Evolutionary conservation across 2,329 filamentous ascomycete genomes (phyloP).

Genomic region (Chaetomiaceae sp.): DNA sequence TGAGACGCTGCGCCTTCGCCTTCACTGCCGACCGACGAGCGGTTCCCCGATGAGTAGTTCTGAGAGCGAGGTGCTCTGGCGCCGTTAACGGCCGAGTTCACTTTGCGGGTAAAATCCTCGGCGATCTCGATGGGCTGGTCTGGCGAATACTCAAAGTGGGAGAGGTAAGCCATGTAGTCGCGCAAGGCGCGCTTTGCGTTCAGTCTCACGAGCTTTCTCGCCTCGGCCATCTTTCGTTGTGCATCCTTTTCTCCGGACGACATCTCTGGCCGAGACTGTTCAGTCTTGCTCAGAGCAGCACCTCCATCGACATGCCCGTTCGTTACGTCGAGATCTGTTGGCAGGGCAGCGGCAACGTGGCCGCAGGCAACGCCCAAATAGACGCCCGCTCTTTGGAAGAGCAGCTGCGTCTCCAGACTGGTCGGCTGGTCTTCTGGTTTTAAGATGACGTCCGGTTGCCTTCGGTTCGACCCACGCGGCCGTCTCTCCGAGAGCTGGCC

Average conservation of each 20-base stretch:
- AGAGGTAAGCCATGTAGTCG: constrained; percentile 69
- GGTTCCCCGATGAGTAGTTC: constrained; percentile 21
- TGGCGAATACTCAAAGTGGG: constrained; percentile 73
- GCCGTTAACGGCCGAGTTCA: constrained; percentile 52
- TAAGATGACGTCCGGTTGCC: constrained; percentile 34
- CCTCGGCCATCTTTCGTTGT: constrained; percentile 46
- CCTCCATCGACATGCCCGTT: neutral
- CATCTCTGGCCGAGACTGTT: constrained; percentile 24
- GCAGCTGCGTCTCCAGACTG: constrained; percentile 67
- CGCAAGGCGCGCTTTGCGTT: constrained; percentile 72
- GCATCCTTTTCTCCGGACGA: constrained; percentile 44
- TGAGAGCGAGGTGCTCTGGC: constrained; percentile 38
- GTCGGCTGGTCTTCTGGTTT: constrained; percentile 58
- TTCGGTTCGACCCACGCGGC: constrained; percentile 22
- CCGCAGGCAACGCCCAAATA: constrained; percentile 69
- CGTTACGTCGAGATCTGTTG: neutral
- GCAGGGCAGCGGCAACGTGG: constrained; percentile 50
- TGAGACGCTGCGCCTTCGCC: constrained; percentile 27
- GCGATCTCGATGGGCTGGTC: constrained; percentile 57
- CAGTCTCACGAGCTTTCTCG: constrained; percentile 64
- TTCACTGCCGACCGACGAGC: constrained; percentile 12
- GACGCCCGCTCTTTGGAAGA: constrained; percentile 70
- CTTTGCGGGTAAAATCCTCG: constrained; percentile 52
- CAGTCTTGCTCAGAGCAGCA: neutral
- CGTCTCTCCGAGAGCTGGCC: constrained; percentile 41